A percentile compares a stretch with the other conserved stretches of the same genome.
phyloP scores from a whole-genome alignment of 2,329 filamentous ascomycete genomes.

The Penicillium sp. region DNA sequence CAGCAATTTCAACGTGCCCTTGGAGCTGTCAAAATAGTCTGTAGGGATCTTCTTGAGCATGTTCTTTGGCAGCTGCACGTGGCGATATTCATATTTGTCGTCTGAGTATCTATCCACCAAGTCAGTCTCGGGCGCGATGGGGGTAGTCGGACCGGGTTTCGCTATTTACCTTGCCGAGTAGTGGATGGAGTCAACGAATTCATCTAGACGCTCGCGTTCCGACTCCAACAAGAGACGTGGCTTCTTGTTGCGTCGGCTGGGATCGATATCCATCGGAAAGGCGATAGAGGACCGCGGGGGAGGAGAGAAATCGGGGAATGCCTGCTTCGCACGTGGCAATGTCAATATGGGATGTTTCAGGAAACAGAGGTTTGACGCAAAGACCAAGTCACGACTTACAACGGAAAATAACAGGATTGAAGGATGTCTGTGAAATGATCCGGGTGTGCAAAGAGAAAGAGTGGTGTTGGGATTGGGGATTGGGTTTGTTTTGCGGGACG shows the following conservation, averaged over 20 bases:
- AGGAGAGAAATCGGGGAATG: background rate
- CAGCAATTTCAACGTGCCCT: slow-evolving; percentile 89
- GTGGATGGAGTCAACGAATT: slow-evolving; percentile 90
- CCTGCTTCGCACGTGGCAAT: slow-evolving; percentile 2
- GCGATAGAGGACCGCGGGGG: background rate
- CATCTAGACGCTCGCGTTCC: slow-evolving; percentile 79
- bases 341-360: slow-evolving; percentile 1
- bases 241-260: slow-evolving; percentile 77
- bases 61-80: slow-evolving; percentile 93
- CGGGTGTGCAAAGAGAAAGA: background rate
- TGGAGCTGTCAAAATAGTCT: slow-evolving; percentile 83
- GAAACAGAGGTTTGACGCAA: background rate
- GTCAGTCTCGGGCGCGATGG: slow-evolving; percentile 11
- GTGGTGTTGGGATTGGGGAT: slow-evolving; percentile 9
- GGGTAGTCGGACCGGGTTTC: background rate
- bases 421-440: background rate
- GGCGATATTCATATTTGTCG: slow-evolving; percentile 89
- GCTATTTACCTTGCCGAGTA: slow-evolving; percentile 78
- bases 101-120: slow-evolving; percentile 71
- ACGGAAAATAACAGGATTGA: background rate
- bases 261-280: slow-evolving; percentile 60
- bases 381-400: background rate
- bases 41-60: slow-evolving; percentile 97
- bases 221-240: slow-evolving; percentile 73
- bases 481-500: slow-evolving; percentile 22